phyloP scores from a whole-genome alignment of 768 basidiomycete species.

The Leucosporidium creatinivorum region DNA sequence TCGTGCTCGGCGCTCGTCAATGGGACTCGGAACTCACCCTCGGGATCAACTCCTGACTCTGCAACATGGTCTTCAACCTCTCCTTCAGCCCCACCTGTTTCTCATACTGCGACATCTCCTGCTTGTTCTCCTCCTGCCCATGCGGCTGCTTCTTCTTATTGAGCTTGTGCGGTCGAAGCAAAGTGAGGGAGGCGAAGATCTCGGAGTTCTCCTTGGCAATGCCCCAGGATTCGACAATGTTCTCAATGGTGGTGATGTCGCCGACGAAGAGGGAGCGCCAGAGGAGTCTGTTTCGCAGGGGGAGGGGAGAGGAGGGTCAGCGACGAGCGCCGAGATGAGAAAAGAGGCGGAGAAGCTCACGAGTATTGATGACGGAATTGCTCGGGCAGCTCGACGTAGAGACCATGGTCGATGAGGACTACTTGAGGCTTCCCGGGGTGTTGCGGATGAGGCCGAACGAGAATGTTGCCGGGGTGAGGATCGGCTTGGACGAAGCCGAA shows the following conservation, averaged over 20 bases:
- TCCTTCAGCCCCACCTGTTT: slow-evolving; percentile 33
- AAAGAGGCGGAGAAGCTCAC: not conserved
- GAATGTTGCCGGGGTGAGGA: slow-evolving; percentile 55
- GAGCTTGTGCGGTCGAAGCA: slow-evolving; percentile 33
- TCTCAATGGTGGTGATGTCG: slow-evolving; percentile 31
- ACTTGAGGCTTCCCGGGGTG: slow-evolving; percentile 41
- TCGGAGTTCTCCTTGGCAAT: slow-evolving; percentile 30
- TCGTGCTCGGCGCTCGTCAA: not conserved
- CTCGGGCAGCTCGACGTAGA: slow-evolving; percentile 68
- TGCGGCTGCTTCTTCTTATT: slow-evolving; percentile 15
- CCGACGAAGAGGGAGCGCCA: slow-evolving; percentile 35
- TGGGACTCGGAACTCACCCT: slow-evolving; percentile 1
- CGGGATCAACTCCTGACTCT: slow-evolving; percentile 37
- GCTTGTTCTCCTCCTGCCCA: slow-evolving; percentile 9
- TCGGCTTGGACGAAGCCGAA: slow-evolving; percentile 78
- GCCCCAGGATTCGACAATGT: slow-evolving; percentile 36
- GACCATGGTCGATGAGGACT: slow-evolving; percentile 76
- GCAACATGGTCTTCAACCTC: slow-evolving; percentile 35
- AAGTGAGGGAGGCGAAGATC: slow-evolving; percentile 34
- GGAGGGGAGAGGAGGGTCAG: not conserved
- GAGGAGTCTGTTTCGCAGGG: slow-evolving; percentile 39
- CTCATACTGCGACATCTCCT: slow-evolving; percentile 19
- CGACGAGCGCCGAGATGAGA: not conserved
- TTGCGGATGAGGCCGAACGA: slow-evolving; percentile 56
- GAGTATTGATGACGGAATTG: slow-evolving; percentile 46